Percentiles rank a stretch among this genome's conserved stretches.
Evolutionary conservation across 805 yeast species (phyloP).

Genomic region (Starmera dryadoides): DNA sequence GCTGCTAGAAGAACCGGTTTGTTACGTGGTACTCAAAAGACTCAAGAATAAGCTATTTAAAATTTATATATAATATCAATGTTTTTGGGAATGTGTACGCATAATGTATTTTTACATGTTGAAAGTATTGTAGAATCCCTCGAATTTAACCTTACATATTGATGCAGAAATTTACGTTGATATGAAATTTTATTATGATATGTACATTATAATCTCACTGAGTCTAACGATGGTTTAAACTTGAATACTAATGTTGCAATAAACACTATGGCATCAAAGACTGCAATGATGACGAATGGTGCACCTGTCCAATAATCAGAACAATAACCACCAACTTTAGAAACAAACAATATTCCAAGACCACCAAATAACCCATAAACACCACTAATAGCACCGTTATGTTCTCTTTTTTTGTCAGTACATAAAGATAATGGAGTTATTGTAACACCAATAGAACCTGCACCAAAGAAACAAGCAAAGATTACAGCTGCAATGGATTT

Average conservation of each 20-base stretch:
- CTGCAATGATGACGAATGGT: constrained; percentile 49
- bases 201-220: too few relatives aligned
- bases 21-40: constrained; percentile 98
- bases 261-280: constrained; percentile 27
- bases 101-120: too few relatives aligned
- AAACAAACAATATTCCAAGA: constrained; percentile 52
- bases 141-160: too few relatives aligned
- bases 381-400: constrained; percentile 64
- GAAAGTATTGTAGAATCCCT: too few relatives aligned
- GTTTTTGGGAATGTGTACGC: constrained; percentile 16
- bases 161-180: too few relatives aligned
- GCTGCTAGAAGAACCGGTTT: constrained; percentile 99
- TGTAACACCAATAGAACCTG: constrained; percentile 55
- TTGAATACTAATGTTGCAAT: not conserved
- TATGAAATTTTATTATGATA: too few relatives aligned
- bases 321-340: constrained; percentile 54
- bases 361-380: constrained; percentile 65
- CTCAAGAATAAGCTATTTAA: constrained; percentile 51
- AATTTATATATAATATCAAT: constrained; percentile 17
- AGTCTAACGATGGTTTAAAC: too few relatives aligned
- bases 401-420: constrained; percentile 34
- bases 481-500: constrained; percentile 25
- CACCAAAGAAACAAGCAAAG: constrained; percentile 43
- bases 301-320: constrained; percentile 51
- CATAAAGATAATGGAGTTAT: constrained; percentile 59